A percentile compares a stretch with the other conserved stretches of the same genome.
Evolutionary conservation across 163 green algal genomes (phyloP).

Genomic region (Volvox carteri): DNA sequence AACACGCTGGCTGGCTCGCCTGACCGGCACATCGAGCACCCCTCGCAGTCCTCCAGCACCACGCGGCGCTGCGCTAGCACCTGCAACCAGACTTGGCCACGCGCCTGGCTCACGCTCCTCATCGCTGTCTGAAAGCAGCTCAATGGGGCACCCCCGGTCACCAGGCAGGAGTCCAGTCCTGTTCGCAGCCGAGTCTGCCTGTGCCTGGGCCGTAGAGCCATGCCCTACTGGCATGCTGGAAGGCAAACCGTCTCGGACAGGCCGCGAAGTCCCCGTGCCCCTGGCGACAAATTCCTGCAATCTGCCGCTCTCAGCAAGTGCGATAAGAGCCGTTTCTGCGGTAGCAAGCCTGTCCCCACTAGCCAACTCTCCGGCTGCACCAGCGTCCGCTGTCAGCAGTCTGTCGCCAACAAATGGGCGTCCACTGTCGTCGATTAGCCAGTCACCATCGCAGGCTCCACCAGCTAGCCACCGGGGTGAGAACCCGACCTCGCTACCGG

Average conservation of each 20-base stretch:
- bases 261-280: no score
- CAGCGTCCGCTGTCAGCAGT: not conserved
- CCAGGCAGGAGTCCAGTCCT: not conserved
- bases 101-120: not conserved
- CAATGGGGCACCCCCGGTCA: constrained; percentile 1
- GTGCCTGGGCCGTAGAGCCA: no score
- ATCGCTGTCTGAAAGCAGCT: constrained; percentile 24
- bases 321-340: no score
- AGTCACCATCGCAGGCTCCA: not conserved
- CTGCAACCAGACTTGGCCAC: not conserved
- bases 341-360: no score
- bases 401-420: not conserved
- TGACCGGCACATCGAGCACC: not conserved
- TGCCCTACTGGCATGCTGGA: no score
- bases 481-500: not conserved
- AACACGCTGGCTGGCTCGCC: not conserved
- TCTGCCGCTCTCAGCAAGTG: no score
- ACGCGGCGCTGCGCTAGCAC: not conserved
- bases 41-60: not conserved
- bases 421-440: not conserved
- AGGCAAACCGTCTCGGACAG: no score
- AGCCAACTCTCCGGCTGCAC: no score
- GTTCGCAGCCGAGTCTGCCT: no score
- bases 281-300: no score
- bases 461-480: not conserved